A percentile compares a stretch with the other conserved stretches of the same genome.
These are phyloP conservation scores for Akanthomyces dipterigenus DNA, from an alignment of 2,329 filamentous ascomycete species.

Conservation along the genomic window DNA sequence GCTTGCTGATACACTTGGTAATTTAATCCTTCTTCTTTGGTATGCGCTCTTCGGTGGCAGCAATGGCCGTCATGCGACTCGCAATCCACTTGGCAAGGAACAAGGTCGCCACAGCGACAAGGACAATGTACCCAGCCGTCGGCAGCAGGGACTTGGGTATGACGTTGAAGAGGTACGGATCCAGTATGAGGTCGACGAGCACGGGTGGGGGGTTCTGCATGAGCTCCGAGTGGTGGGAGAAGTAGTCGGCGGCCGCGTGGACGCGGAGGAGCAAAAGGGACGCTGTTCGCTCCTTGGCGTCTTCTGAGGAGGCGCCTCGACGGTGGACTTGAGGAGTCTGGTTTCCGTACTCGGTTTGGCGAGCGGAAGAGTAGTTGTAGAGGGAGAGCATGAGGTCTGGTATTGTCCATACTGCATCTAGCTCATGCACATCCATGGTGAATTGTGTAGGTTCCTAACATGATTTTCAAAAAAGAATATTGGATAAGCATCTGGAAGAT, in stretches of 20 bases:
- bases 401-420: slow-evolving; percentile 54
- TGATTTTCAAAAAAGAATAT: not conserved
- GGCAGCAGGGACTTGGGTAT: slow-evolving; percentile 72
- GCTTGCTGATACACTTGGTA: not conserved
- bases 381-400: slow-evolving; percentile 60
- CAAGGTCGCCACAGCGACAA: slow-evolving; percentile 48
- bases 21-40: slow-evolving; percentile 34
- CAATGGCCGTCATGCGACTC: slow-evolving; percentile 22
- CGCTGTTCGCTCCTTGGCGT: slow-evolving; percentile 20
- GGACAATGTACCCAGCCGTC: slow-evolving; percentile 60
- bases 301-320: not conserved
- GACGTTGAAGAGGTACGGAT: slow-evolving; percentile 74
- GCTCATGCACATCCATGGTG: slow-evolving; percentile 56
- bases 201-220: slow-evolving; percentile 73
- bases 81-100: slow-evolving; percentile 33
- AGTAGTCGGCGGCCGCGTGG: slow-evolving; percentile 76
- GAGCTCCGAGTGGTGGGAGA: slow-evolving; percentile 62
- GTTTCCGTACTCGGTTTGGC: slow-evolving; percentile 27
- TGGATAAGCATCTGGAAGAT: not conserved
- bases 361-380: slow-evolving; percentile 50
- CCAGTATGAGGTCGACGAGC: slow-evolving; percentile 73
- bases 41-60: slow-evolving; percentile 17
- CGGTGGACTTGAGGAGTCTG: slow-evolving; percentile 1
- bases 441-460: slow-evolving; percentile 80
- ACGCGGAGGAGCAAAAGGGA: slow-evolving; percentile 68